Percentiles rank a stretch among this genome's conserved stretches.
These are phyloP conservation scores for Tetragonia tetragonoides DNA, from an alignment of 148 eudicot species.

Conservation along the genomic window DNA sequence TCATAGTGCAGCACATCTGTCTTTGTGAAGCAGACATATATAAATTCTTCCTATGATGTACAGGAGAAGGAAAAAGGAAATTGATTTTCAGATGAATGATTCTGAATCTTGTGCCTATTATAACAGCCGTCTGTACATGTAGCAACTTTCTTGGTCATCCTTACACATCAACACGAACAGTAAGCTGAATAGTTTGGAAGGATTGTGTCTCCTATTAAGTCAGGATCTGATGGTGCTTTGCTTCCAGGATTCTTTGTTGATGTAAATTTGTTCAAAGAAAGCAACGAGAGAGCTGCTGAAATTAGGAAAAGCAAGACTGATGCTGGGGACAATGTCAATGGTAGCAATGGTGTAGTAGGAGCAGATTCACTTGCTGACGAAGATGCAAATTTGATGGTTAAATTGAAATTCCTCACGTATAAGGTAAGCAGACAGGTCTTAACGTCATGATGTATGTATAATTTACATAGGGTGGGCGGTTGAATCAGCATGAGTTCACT, in stretches of 20 bases:
- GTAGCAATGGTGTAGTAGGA: conserved; percentile 29
- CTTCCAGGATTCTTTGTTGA: conserved; percentile 90
- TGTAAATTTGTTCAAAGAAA: conserved; percentile 69
- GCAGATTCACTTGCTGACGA: conserved; percentile 77
- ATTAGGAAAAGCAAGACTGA: conserved; percentile 30
- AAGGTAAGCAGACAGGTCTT: conserved; percentile 43
- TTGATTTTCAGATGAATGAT: no score
- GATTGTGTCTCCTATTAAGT: background rate
- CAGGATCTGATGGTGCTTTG: conserved; percentile 9
- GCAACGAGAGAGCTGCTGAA: conserved; percentile 42
- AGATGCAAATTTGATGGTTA: conserved; percentile 94
- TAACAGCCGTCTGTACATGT: no score
- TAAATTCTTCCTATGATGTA: no score
- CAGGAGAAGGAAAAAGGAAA: no score
- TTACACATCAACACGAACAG: no score
- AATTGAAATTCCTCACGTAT: conserved; percentile 88
- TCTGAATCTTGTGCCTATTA: no score
- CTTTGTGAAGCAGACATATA: no score
- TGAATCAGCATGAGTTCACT: no score
- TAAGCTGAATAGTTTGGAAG: background rate
- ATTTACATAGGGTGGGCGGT: no score
- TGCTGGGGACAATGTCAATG: conserved; percentile 19
- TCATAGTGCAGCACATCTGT: no score
- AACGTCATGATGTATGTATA: background rate
- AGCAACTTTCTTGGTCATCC: no score